Evolutionary conservation across 2,329 filamentous ascomycete genomes (phyloP), one percentile per base, ranked within the genome.

Genomic region (Colletotrichum musicola): DNA sequence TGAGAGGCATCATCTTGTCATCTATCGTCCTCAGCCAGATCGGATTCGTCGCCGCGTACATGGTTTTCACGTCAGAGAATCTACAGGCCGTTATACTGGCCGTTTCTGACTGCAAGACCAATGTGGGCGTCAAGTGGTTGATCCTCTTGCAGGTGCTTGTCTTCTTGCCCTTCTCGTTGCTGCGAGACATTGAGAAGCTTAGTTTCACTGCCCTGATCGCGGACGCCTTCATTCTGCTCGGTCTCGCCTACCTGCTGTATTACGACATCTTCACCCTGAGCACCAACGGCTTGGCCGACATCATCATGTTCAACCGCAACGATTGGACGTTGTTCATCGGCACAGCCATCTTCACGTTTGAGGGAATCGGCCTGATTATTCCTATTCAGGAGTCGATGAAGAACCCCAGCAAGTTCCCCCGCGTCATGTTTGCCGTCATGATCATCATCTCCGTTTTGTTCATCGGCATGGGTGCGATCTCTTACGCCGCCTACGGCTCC

Each of bases 261-360:
- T 98, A 94, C 81, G 96, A 98, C 76, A 86, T 98, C 71, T 84
- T 92, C 73, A 98, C 95, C 1, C 90, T 99, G 59, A 89, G 89
- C 71, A 84, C 83, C 55, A 86, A 93, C 64, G 94, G 94, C 13
- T 81, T 97, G 25, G 87, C 94, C 5, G 96, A 99, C 77, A 95
- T 98, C 75, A 88, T 92, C 73, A 87, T 92, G 75, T 98, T 99
- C 86, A 99, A 99, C 83, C 81, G 91, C 47, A 89, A 92, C 69
- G 92, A 94, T 78, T 99, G 97, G 96, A 97, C 96, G 0, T 87
- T 99, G 4, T 98, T 99, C 79, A 99, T 99, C 74, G 97, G 96
- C 70, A 99, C 97, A 0, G 96, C 97, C 30, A 98, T 99, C 75
- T 94, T 93, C 80, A 93, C 92, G 0, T 94, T 93, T 73, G 92